Base-by-base conservation (phyloP, 1,284 basidiomycete genomes). In the Trichosporon sp. region DNA sequence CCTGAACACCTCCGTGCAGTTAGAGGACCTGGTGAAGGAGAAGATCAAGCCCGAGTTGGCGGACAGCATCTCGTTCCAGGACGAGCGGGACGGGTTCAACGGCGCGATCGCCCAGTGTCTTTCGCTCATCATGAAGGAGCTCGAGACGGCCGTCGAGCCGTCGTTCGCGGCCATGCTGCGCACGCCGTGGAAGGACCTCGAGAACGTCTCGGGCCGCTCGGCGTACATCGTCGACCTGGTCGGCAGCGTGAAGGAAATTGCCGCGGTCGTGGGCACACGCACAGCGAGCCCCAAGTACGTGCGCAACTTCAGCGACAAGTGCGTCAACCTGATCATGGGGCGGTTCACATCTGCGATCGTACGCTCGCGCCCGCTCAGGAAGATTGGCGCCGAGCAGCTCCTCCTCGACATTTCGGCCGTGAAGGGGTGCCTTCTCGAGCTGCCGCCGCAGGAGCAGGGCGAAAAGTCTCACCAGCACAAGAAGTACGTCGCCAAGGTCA, bases 271-370 rank as follows among this genome's bases (percentile, higher is more conserved):
- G 3, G 73, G 82, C 37, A 77, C 76, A 32, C 74, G 91, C 11
- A 86, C 97, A 4, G 94, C 98, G 81, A 92, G 93, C 78, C 96
- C 96, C 86, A 96, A 93, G 81, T 98, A 95, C 83, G 81, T 93
- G 40, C 87, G 93, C 70, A 98, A 95, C 83, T 90, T 95, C 80
- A 90, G 94, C 68, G 96, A 98, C 81, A 97, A 96, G 82, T 90
- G 91, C 6, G 91, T 91, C 67, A 92, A 95, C 69, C 85, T 94
- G 38, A 84, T 96, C 40, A 85, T 96, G 46, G 88, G 89, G 37
- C 92, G 92, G 72, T 96, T 97, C 77, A 96, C 93, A 0, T 91
- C 92, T 77, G 88, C 91, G 0, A 86, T 97, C 32, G 92, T 98
- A 51, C 91, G 90, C 83, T 94, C 92, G 80, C 87, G 94, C 65